Conservation (phyloP, 768 basidiomycete genomes). For the Mycena galopus region DNA sequence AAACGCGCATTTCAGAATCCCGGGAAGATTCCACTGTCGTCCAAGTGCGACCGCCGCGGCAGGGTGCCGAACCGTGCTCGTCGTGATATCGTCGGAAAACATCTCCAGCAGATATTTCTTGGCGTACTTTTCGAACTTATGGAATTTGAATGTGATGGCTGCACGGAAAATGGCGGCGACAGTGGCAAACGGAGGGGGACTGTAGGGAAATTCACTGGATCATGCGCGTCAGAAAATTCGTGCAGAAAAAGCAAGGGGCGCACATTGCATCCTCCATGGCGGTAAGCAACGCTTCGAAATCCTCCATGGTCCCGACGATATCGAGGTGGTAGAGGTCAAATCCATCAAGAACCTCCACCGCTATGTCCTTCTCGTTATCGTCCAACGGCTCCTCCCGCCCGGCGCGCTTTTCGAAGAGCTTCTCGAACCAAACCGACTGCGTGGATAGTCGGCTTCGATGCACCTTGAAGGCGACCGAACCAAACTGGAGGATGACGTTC, state of each 20-base stretch:
- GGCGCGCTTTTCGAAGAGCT: constrained; percentile 35
- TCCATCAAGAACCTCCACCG: constrained; percentile 15
- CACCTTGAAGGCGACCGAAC: constrained; percentile 35
- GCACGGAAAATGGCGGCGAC: constrained; percentile 50
- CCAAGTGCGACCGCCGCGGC: constrained; percentile 49
- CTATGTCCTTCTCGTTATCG: constrained; percentile 11
- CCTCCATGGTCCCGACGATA: not conserved
- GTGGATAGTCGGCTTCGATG: constrained; percentile 41
- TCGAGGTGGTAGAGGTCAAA: constrained; percentile 19
- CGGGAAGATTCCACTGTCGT: constrained; percentile 41
- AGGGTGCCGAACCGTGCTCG: constrained; percentile 40
- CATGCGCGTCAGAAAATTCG: not conserved
- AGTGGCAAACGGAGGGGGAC: constrained; percentile 41
- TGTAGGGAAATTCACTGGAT: constrained; percentile 37
- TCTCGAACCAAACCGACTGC: constrained; percentile 42
- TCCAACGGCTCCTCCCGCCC: constrained; percentile 16
- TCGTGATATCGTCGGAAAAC: constrained; percentile 49
- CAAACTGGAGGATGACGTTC: constrained; percentile 43
- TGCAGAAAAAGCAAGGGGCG: not conserved
- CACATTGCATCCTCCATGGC: constrained; percentile 41
- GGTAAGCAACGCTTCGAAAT: constrained; percentile 36
- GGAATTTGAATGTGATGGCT: constrained; percentile 46
- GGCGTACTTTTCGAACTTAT: constrained; percentile 43
- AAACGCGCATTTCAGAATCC: constrained; percentile 51
- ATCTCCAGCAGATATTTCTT: constrained; percentile 40